phyloP scores from a whole-genome alignment of 2,329 filamentous ascomycete species.

The Cordyceps militaris region DNA sequence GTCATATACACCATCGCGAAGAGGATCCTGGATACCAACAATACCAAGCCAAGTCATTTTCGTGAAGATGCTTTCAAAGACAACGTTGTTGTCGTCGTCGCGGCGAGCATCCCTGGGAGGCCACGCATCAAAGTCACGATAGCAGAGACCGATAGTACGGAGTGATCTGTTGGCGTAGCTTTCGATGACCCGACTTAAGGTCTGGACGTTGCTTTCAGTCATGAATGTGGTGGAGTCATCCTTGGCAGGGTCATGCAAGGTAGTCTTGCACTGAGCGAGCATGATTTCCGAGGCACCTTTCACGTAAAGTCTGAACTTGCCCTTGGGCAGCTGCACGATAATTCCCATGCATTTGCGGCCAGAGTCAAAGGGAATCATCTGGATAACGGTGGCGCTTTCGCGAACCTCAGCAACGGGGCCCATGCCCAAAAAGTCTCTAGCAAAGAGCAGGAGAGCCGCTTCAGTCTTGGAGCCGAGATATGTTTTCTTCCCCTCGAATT shows the following conservation, averaged over 20 bases:
- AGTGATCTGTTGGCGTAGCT: constrained; percentile 73
- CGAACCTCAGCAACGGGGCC: constrained; percentile 57
- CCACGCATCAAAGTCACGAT: constrained; percentile 79
- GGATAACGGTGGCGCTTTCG: constrained; percentile 50
- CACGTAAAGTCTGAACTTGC: constrained; percentile 49
- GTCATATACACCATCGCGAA: constrained; percentile 66
- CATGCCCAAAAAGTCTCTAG: constrained; percentile 60
- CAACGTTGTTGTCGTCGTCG: constrained; percentile 50
- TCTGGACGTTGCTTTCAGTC: constrained; percentile 46
- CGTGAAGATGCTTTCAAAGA: constrained; percentile 59
- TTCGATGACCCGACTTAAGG: constrained; percentile 61
- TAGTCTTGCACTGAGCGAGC: constrained; percentile 47
- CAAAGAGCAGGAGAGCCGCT: constrained; percentile 64
- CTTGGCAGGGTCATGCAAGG: constrained; percentile 41
- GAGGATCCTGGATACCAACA: constrained; percentile 75
- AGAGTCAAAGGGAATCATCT: constrained; percentile 71
- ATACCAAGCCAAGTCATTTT: constrained; percentile 63
- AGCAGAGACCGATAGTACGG: constrained; percentile 76
- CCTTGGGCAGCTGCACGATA: constrained; percentile 44
- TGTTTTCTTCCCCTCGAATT: constrained; percentile 56
- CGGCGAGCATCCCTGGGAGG: constrained; percentile 59
- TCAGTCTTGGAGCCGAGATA: constrained; percentile 77
- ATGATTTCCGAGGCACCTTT: constrained; percentile 61
- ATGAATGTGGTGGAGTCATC: constrained; percentile 38
- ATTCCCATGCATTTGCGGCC: constrained; percentile 66